Percentiles rank a stretch among this genome's conserved stretches.
phyloP scores from a whole-genome alignment of 495 filamentous ascomycete species.

The Penicillium fimorum region DNA sequence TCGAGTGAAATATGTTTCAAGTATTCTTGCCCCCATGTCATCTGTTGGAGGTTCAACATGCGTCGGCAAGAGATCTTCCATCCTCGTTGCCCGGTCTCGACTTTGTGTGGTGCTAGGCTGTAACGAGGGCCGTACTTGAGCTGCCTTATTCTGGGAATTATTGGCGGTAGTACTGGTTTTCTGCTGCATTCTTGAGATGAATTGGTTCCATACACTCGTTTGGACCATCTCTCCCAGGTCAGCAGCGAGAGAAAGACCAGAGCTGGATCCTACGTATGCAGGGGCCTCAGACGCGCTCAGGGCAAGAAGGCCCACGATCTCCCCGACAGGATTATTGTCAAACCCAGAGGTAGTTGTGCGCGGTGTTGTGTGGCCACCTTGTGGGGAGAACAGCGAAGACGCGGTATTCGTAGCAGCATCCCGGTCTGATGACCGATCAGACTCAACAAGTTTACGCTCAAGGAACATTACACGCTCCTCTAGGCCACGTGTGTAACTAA shows the following conservation, averaged over 20 bases:
- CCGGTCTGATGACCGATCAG: conserved; percentile 18
- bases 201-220: conserved; percentile 53
- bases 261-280: conserved; percentile 54
- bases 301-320: conserved; percentile 52
- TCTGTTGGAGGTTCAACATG: conserved; percentile 50
- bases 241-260: conserved; percentile 48
- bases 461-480: conserved; percentile 50
- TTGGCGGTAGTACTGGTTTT: conserved; percentile 5
- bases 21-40: conserved; percentile 45
- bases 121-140: conserved; percentile 5
- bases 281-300: conserved; percentile 48
- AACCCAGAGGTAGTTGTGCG: conserved; percentile 26
- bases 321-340: conserved; percentile 47
- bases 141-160: conserved; percentile 6
- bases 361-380: conserved; percentile 24
- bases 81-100: conserved; percentile 28
- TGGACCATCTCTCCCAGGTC: conserved; percentile 56
- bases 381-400: conserved; percentile 27
- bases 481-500: conserved; percentile 47
- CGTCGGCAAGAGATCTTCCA: conserved; percentile 41
- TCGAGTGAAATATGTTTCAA: conserved; percentile 47
- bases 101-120: conserved; percentile 11
- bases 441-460: conserved; percentile 36
- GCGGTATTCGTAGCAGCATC: conserved; percentile 17
- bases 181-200: conserved; percentile 38